Conservation (phyloP, 1,139 yeast genomes). For the Entelexis paramagnoliae region DNA sequence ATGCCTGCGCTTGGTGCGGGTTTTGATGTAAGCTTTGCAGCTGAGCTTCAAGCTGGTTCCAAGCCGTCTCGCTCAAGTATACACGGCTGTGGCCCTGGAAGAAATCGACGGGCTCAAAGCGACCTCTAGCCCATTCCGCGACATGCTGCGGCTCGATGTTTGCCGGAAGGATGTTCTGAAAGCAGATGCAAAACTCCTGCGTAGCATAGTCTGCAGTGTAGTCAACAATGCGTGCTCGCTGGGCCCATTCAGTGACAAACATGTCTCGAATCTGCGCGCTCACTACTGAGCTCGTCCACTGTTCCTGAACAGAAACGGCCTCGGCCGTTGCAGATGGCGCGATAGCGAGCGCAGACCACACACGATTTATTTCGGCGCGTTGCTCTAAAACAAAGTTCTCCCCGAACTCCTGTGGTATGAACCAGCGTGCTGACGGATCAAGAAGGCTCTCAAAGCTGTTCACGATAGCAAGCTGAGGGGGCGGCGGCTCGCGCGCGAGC, state of each 20-base stretch:
- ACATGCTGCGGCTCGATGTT: slow-evolving; percentile 28
- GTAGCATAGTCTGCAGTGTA: slow-evolving; percentile 36
- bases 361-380: slow-evolving; percentile 27
- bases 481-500: slow-evolving; percentile 17
- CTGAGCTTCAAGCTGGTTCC: slow-evolving; percentile 31
- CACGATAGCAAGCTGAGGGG: slow-evolving; percentile 12
- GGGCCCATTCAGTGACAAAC: slow-evolving; percentile 34
- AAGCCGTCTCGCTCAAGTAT: slow-evolving; percentile 34
- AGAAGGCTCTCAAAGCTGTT: slow-evolving; percentile 19
- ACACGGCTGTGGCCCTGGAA: slow-evolving; percentile 32
- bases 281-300: slow-evolving; percentile 33
- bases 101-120: slow-evolving; percentile 32
- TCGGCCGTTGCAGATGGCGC: slow-evolving; percentile 28
- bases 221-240: slow-evolving; percentile 28
- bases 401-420: background rate
- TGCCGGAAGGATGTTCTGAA: slow-evolving; percentile 31
- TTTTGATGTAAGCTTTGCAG: slow-evolving; percentile 3
- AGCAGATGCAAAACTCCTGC: slow-evolving; percentile 33
- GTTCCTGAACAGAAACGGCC: slow-evolving; percentile 23
- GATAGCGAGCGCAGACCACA: slow-evolving; percentile 32
- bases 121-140: slow-evolving; percentile 34
- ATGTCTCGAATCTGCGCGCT: slow-evolving; percentile 33
- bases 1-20: background rate
- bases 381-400: slow-evolving; percentile 17
- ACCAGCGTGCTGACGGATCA: slow-evolving; percentile 23